Evolutionary conservation across 441 rosid species (phyloP), one percentile per base, ranked within the genome.

Genomic region (Brassica hybrid): DNA sequence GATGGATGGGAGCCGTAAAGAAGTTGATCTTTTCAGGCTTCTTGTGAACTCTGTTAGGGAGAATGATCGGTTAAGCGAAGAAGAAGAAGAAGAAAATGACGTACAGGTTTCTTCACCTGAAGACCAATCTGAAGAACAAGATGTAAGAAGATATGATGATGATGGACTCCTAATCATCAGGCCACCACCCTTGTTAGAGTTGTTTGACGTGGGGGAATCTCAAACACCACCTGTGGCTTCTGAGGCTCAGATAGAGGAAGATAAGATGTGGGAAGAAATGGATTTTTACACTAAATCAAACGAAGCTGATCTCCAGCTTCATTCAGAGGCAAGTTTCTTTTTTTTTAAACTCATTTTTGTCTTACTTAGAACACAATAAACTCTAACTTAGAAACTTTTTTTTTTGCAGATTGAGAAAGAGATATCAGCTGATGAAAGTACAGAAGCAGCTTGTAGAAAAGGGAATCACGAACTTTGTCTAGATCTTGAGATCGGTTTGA

Each of bases 401-500:
- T 70, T 48, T 43, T 71, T 75, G 73, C 76, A 79, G 82, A 17
- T 79, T 7, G 76, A 45, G 43, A 56, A 48, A 57, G 63, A 59
- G 4, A 41, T 74, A 45, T 16, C 36, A 65, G 36, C 25, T 45
- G 76, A 65, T 48, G 79, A 79, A 17, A 70, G 27, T 75, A 57
- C 59, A 0, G 36, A 23, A 9, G 38, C 65, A 3, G 58, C 9
- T n/a, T 87, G 95, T 78, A 11, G 34, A 3, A 81, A 19, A 71
- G 91, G 95, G 64, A 45, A 78, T 6, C 96, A 93, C 63, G 72
- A 74, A 0, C 75, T 86, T 12, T 18, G 68, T 63, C 82, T 88
- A 58, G 88, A 93, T 34, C 85, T 88, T 17, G 91, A 93, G 75
- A 76, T 84, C 43, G 98, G 98, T 23, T 1, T 82, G 54, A 59